These are phyloP conservation scores for Eruca vesicaria DNA, from an alignment of 441 rosid genomes.

Conservation along the genomic window DNA sequence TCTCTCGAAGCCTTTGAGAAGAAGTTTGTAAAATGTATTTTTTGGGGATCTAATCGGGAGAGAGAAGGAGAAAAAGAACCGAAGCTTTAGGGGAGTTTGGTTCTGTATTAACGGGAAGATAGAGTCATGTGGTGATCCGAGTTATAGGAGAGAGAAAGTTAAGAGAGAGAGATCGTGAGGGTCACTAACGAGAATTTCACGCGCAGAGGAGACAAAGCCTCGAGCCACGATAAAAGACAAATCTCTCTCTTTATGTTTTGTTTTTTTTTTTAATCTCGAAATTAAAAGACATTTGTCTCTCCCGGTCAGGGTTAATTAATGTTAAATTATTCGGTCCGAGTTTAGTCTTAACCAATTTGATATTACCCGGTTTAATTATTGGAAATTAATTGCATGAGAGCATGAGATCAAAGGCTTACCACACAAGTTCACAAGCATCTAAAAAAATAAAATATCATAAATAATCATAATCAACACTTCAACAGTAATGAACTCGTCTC, in stretches of 20 bases:
- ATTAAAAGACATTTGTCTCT: not conserved
- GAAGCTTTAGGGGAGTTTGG: constrained; percentile 20
- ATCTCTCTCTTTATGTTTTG: not conserved
- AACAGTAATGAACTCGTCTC: too few relatives aligned
- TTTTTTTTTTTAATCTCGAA: not conserved
- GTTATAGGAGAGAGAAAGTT: constrained; percentile 25
- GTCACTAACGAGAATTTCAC: constrained; percentile 31
- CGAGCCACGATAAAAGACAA: constrained; percentile 31
- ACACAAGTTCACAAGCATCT: too few relatives aligned
- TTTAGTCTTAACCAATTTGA: not conserved
- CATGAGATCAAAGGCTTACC: too few relatives aligned
- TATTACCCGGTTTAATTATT: not conserved
- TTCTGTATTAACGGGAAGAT: constrained; percentile 33
- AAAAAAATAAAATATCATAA: too few relatives aligned
- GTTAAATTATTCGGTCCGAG: not conserved
- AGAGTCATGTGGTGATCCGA: constrained; percentile 73
- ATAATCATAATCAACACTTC: too few relatives aligned
- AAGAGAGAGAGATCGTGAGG: constrained; percentile 33
- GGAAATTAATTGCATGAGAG: too few relatives aligned
- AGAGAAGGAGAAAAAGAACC: not conserved
- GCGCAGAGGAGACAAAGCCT: constrained; percentile 31
- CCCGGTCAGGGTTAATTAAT: not conserved
- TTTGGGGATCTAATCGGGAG: constrained; percentile 2
- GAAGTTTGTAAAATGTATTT: not conserved
- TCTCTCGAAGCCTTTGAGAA: not conserved